Evolutionary conservation across 1,284 basidiomycete species (phyloP).

Genomic region (Cryptococcus sp.): DNA sequence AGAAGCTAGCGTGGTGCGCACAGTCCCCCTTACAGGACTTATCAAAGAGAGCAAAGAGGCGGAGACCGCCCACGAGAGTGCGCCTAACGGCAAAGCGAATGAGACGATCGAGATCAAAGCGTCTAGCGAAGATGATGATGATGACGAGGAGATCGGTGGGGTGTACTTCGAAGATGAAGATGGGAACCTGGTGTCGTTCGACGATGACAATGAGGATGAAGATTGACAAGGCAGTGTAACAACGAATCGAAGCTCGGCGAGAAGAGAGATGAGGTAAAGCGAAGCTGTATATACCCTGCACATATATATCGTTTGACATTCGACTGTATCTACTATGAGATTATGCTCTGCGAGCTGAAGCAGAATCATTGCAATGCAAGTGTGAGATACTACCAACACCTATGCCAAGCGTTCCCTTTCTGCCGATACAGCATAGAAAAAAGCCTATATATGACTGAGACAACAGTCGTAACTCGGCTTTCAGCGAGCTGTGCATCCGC

Average conservation of each 20-base stretch:
- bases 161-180: conserved; percentile 31
- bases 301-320: conserved; percentile 1
- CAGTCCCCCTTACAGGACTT: background rate
- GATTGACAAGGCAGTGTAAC: background rate
- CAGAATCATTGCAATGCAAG: too few relatives aligned
- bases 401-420: too few relatives aligned
- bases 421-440: too few relatives aligned
- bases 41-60: background rate
- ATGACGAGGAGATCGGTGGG: conserved; percentile 29
- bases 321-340: too few relatives aligned
- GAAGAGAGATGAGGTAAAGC: background rate
- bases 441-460: too few relatives aligned
- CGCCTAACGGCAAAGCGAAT: background rate
- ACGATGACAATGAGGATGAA: conserved; percentile 5
- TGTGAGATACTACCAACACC: too few relatives aligned
- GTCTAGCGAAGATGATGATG: conserved; percentile 10
- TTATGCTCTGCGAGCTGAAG: too few relatives aligned
- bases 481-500: background rate
- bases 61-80: conserved; percentile 6
- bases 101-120: conserved; percentile 8
- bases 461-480: background rate
- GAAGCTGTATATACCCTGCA: conserved; percentile 9
- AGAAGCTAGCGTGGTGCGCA: conserved; percentile 1
- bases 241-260: background rate
- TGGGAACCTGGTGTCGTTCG: conserved; percentile 28